A percentile compares a stretch with the other conserved stretches of the same genome.
Conservation (phyloP, 805 yeast species). For the Kazachstania bromeliacearum region DNA sequence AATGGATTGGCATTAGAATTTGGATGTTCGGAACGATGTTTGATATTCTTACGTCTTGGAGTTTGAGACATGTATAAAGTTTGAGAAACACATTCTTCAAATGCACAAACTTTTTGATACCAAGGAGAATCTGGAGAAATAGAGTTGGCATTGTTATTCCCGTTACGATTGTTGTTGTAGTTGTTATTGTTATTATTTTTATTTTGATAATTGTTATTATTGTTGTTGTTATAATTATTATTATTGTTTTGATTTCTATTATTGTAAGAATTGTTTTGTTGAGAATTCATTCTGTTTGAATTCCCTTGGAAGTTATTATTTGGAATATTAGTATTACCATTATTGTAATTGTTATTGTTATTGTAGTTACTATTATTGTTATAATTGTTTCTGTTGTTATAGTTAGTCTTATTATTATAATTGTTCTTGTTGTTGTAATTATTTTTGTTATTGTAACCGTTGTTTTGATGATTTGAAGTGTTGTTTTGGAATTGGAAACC, state of each 20-base stretch:
- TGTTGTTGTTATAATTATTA: slow-evolving; percentile 2
- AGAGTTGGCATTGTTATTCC: slow-evolving; percentile 12
- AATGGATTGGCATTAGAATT: slow-evolving; percentile 35
- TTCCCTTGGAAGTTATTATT: too few species aligned
- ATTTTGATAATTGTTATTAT: slow-evolving; percentile 4
- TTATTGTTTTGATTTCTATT: slow-evolving; percentile 3
- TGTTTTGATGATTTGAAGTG: neutral
- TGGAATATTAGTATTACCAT: neutral
- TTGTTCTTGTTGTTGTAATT: slow-evolving; percentile 7
- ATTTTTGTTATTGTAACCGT: slow-evolving; percentile 5
- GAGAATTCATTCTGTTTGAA: slow-evolving; percentile 7
- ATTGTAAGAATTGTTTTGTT: slow-evolving; percentile 8
- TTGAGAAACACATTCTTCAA: slow-evolving; percentile 40
- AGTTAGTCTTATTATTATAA: slow-evolving; percentile 3
- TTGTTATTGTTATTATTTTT: slow-evolving; percentile 4
- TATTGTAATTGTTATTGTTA: slow-evolving; percentile 8
- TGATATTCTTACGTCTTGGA: slow-evolving; percentile 26
- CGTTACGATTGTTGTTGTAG: slow-evolving; percentile 5
- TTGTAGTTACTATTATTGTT: neutral
- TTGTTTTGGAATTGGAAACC: neutral
- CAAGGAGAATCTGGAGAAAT: slow-evolving; percentile 36
- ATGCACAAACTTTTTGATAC: slow-evolving; percentile 41
- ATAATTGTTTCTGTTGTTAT: slow-evolving; percentile 3
- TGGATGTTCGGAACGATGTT: slow-evolving; percentile 27
- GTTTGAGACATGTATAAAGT: slow-evolving; percentile 30